These are phyloP conservation scores for Fusarium sp. DNA, from an alignment of 2,329 filamentous ascomycete genomes.

Conservation along the genomic window DNA sequence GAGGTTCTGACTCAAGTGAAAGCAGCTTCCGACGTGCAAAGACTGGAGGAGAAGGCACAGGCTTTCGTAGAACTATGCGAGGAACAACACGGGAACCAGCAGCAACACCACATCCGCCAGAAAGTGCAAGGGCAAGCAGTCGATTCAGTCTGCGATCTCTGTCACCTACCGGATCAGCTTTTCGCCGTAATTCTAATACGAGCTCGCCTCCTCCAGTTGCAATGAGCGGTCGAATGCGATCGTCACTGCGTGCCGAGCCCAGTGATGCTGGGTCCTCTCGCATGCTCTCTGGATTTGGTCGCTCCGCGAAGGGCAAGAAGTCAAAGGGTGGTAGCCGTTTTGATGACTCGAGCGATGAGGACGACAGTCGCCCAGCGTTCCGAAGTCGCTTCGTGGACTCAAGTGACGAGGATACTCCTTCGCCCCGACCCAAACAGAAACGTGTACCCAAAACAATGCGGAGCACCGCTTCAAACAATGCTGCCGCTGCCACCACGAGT, in stretches of 20 bases:
- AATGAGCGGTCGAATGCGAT: slow-evolving; percentile 58
- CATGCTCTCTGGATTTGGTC: slow-evolving; percentile 61
- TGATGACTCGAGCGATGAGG: slow-evolving; percentile 79
- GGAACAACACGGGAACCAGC: slow-evolving; percentile 44
- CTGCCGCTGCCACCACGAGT: slow-evolving; percentile 57
- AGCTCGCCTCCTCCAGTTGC: slow-evolving; percentile 56
- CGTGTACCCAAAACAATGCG: slow-evolving; percentile 56
- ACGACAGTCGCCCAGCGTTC: slow-evolving; percentile 48
- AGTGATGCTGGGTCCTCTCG: slow-evolving; percentile 54
- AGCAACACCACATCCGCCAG: slow-evolving; percentile 41
- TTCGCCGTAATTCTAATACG: slow-evolving; percentile 58
- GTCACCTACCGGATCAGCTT: slow-evolving; percentile 73
- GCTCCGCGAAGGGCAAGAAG: slow-evolving; percentile 52
- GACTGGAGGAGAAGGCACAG: slow-evolving; percentile 63
- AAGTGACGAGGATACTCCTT: slow-evolving; percentile 66
- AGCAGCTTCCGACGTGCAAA: slow-evolving; percentile 84
- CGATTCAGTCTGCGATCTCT: slow-evolving; percentile 78
- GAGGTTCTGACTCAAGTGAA: slow-evolving; percentile 75
- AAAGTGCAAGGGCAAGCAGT: slow-evolving; percentile 58
- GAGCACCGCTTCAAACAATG: slow-evolving; percentile 47
- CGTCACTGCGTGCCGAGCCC: slow-evolving; percentile 60
- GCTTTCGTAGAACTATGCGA: slow-evolving; percentile 83
- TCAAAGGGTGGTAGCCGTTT: slow-evolving; percentile 70
- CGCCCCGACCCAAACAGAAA: slow-evolving; percentile 42
- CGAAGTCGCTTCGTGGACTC: slow-evolving; percentile 78